Percentiles rank a stretch among this genome's conserved stretches.
These are phyloP conservation scores for Gynandropsis gynandra DNA, from an alignment of 345 rosid species.

Conservation along the genomic window DNA sequence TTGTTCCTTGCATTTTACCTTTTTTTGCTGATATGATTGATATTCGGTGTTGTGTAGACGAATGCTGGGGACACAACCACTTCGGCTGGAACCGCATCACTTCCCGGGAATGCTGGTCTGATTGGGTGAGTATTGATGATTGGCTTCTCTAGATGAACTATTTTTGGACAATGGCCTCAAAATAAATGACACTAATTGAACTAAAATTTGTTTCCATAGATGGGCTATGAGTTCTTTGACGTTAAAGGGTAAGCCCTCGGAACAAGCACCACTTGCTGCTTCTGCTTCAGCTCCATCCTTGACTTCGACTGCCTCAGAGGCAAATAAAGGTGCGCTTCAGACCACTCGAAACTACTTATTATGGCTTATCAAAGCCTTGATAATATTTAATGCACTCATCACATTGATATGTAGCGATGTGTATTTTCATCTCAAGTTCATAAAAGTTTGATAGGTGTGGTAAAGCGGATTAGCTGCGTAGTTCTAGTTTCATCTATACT, in stretches of 20 bases:
- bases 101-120: slow-evolving; percentile 81
- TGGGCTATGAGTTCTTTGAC: slow-evolving; percentile 99
- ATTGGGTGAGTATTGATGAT: slow-evolving; percentile 57
- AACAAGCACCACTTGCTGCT: slow-evolving; percentile 65
- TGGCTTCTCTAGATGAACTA: neutral
- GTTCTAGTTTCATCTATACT: too few relatives aligned
- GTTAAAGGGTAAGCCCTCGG: slow-evolving; percentile 82
- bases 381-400: too few relatives aligned
- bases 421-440: too few relatives aligned
- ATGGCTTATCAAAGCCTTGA: too few relatives aligned
- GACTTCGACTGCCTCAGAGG: slow-evolving; percentile 42
- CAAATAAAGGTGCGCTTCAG: slow-evolving; percentile 54
- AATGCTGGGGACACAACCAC: slow-evolving; percentile 50
- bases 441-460: too few relatives aligned
- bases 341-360: too few relatives aligned
- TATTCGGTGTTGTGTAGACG: slow-evolving; percentile 31
- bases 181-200: neutral
- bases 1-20: too few relatives aligned
- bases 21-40: too few relatives aligned
- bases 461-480: too few relatives aligned
- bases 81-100: slow-evolving; percentile 51
- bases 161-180: neutral
- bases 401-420: too few relatives aligned
- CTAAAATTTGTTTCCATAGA: slow-evolving; percentile 33
- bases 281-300: slow-evolving; percentile 41